A percentile compares a stretch with the other conserved stretches of the same genome.
These are phyloP conservation scores for Scheffersomyces illinoinensis DNA, from an alignment of 1,139 yeast genomes.

Conservation along the genomic window DNA sequence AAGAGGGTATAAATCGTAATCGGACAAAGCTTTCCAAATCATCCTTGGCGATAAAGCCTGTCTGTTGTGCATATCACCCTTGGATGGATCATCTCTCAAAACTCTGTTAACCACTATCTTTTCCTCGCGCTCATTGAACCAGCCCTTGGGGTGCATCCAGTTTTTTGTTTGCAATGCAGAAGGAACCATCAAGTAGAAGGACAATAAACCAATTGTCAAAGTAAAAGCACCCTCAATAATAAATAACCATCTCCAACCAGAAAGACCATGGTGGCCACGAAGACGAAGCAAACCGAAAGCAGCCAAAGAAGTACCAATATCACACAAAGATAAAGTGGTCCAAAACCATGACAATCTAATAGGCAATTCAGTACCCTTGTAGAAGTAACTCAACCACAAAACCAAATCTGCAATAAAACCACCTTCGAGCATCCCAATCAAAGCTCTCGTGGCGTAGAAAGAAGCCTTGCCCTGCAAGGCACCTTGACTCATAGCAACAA, in stretches of 20 bases:
- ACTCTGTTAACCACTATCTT: constrained; percentile 31
- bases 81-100: constrained; percentile 33
- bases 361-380: constrained; percentile 26
- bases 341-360: constrained; percentile 28
- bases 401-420: constrained; percentile 31
- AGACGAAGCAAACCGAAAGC: constrained; percentile 33
- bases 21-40: constrained; percentile 19
- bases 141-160: constrained; percentile 30
- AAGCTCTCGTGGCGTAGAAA: constrained; percentile 26
- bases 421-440: constrained; percentile 31
- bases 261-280: constrained; percentile 9
- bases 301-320: constrained; percentile 21
- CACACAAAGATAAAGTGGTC: constrained; percentile 23
- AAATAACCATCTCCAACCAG: constrained; percentile 40
- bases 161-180: constrained; percentile 30
- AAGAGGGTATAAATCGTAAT: constrained; percentile 26
- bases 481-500: constrained; percentile 51
- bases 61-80: constrained; percentile 37
- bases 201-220: constrained; percentile 26
- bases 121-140: constrained; percentile 39
- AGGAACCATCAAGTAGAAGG: constrained; percentile 35
- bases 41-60: constrained; percentile 24
- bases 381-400: constrained; percentile 33
- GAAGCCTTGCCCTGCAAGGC: constrained; percentile 28
- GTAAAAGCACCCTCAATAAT: constrained; percentile 35